A percentile compares a stretch with the other conserved stretches of the same genome.
These are phyloP conservation scores for Suhomyces canberraensis DNA, from an alignment of 805 yeast species.

Conservation along the genomic window DNA sequence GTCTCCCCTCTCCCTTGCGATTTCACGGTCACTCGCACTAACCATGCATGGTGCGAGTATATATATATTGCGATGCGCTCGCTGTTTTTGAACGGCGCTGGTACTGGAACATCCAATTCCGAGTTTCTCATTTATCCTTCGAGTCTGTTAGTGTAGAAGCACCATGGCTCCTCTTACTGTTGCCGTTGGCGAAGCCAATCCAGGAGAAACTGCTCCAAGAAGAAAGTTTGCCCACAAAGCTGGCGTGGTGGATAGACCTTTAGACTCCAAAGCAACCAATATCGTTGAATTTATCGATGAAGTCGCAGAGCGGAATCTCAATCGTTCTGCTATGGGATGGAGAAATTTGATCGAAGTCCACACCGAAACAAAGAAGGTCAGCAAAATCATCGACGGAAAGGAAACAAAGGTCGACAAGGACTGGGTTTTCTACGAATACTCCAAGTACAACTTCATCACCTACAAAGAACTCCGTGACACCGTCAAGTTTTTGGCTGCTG, in stretches of 20 bases:
- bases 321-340: conserved; percentile 64
- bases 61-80: conserved; percentile 2
- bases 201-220: conserved; percentile 82
- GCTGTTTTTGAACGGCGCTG: conserved; percentile 2
- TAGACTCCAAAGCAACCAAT: conserved; percentile 59
- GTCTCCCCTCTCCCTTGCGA: conserved; percentile 1
- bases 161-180: conserved; percentile 39
- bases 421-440: conserved; percentile 82
- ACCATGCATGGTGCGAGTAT: neutral
- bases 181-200: conserved; percentile 66
- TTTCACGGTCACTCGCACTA: conserved; percentile 3
- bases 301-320: conserved; percentile 55
- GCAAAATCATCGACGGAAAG: conserved; percentile 76
- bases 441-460: conserved; percentile 65
- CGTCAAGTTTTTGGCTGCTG: conserved; percentile 62
- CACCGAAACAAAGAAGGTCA: conserved; percentile 69
- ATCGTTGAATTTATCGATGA: conserved; percentile 68
- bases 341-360: conserved; percentile 74
- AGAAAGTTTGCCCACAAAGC: conserved; percentile 54
- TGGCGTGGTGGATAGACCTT: conserved; percentile 57
- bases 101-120: no score
- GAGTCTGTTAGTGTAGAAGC: neutral
- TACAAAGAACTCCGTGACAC: conserved; percentile 53
- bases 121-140: no score
- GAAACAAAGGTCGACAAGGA: conserved; percentile 70